Evolutionary conservation across 2,329 filamentous ascomycete genomes (phyloP), one percentile per base, ranked within the genome.

Genomic region (Ophiognomonia clavigignenti-juglandacearum): DNA sequence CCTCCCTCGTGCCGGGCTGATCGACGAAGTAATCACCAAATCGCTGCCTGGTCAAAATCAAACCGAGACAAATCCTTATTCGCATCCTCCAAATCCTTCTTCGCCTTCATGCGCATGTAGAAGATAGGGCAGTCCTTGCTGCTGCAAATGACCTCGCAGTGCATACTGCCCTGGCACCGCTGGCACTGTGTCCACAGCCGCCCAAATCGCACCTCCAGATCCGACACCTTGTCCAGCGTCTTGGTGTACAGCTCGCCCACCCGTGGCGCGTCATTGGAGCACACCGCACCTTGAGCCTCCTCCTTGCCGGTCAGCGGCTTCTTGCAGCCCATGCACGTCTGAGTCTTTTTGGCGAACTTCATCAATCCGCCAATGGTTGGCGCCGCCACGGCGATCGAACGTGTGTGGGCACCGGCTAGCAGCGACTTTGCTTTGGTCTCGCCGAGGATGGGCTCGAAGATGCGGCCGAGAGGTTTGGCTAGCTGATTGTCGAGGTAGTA

Each of bases 41-140:
- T 72, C 23, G 88, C 79, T 47, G 86, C 84, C 59, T 82, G 80
- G 67, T 96, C 91, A 54, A 83, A 79, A 69, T 98, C 93, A 68
- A 98, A 98, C 58, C 93, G 75, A 57, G 79, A 79, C 59, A 98
- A 67, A 66, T 98, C 93, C 70, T 89, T 95, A 48, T 91, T 89
- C 2, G 85, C 85, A 70, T 98, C 93, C 66, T 97, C 92, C 32
- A 97, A 83, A 64, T 98, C 93, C 74, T 98, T 98, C 78, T 96
- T 95, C 26, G 92, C 92, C 77, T 98, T 98, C 93, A 98, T 98
- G 4, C 93, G 83, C 93, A 98, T 98, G 67, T 98, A 98, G 68
- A 98, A 98, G 61, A 98, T 98, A 1, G 93, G 93, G 63, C 93
- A 98, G 72, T 98, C 93, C 65, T 90, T 87, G 64, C 86, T 92